Conservation (phyloP, 371 early-diverging fungal genomes). For the Amoeboaphelidium occidentale region DNA sequence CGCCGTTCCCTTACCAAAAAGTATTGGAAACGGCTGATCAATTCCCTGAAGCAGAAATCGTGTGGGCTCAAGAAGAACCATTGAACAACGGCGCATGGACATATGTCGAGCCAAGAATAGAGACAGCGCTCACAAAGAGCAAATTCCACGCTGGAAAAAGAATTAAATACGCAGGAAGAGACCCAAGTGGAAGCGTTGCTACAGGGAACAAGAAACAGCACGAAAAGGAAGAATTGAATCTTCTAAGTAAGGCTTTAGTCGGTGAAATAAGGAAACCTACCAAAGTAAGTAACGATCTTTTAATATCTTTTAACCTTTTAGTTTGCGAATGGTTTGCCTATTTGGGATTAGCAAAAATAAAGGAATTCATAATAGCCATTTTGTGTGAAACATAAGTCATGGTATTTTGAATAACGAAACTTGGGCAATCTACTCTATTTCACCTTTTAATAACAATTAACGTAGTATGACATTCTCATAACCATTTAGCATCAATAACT, state of each 20-base stretch:
- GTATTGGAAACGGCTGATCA: constrained; percentile 57
- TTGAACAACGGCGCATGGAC: constrained; percentile 78
- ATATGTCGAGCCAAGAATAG: constrained; percentile 61
- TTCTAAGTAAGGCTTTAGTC: constrained; percentile 1
- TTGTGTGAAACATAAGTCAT: too few relatives aligned
- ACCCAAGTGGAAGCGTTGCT: constrained; percentile 76
- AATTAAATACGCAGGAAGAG: constrained; percentile 64
- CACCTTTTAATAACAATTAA: too few relatives aligned
- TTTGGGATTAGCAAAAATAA: too few relatives aligned
- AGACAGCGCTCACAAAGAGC: constrained; percentile 45
- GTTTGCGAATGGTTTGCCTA: neutral
- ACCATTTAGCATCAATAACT: too few relatives aligned
- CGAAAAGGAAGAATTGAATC: constrained; percentile 3
- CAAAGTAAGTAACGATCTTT: neutral
- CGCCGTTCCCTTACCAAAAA: constrained; percentile 86
- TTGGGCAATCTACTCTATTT: too few relatives aligned
- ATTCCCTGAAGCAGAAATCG: constrained; percentile 65
- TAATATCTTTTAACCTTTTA: too few relatives aligned
- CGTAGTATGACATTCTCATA: too few relatives aligned
- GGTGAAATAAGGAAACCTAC: neutral
- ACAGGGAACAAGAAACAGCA: constrained; percentile 94
- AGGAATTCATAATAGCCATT: too few relatives aligned
- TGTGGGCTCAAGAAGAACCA: constrained; percentile 90
- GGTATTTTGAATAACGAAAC: too few relatives aligned
- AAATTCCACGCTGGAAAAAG: constrained; percentile 19